Percentiles rank a stretch among this genome's conserved stretches.
phyloP scores from a whole-genome alignment of 805 yeast genomes.

The Metschnikowia vanudenii region DNA sequence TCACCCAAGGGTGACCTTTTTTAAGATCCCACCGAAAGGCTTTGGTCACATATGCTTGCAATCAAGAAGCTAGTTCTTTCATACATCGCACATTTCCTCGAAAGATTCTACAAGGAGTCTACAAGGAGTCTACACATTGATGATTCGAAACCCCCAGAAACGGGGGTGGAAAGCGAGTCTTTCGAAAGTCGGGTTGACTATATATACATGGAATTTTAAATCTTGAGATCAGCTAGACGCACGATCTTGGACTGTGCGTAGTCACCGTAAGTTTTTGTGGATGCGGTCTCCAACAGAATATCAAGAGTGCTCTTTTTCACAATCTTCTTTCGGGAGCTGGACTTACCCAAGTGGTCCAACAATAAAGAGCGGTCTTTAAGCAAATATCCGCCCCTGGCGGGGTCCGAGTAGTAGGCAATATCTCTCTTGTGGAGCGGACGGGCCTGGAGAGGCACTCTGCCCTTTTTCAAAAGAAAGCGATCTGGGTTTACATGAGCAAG shows the following conservation, averaged over 20 bases:
- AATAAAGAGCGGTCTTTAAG: slow-evolving; percentile 38
- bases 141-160: too few relatives aligned
- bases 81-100: too few relatives aligned
- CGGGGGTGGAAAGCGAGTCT: too few relatives aligned
- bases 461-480: slow-evolving; percentile 63
- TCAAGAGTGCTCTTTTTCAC: slow-evolving; percentile 37
- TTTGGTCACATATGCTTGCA: too few relatives aligned
- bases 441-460: slow-evolving; percentile 79
- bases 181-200: neutral
- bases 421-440: slow-evolving; percentile 83
- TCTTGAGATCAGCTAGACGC: slow-evolving; percentile 10
- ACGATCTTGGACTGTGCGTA: slow-evolving; percentile 16
- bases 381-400: slow-evolving; percentile 74
- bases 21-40: too few relatives aligned
- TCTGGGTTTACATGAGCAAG: slow-evolving; percentile 77
- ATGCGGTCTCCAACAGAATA: slow-evolving; percentile 35
- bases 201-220: slow-evolving; percentile 2
- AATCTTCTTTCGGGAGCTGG: slow-evolving; percentile 13
- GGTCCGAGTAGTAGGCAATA: slow-evolving; percentile 71
- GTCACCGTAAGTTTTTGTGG: slow-evolving; percentile 18
- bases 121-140: too few relatives aligned
- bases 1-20: too few relatives aligned
- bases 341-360: slow-evolving; percentile 34
- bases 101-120: too few relatives aligned
- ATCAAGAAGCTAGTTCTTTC: too few relatives aligned